These are phyloP conservation scores for Eurotiales sp. DNA, from an alignment of 2,329 filamentous ascomycete species.

Conservation along the genomic window DNA sequence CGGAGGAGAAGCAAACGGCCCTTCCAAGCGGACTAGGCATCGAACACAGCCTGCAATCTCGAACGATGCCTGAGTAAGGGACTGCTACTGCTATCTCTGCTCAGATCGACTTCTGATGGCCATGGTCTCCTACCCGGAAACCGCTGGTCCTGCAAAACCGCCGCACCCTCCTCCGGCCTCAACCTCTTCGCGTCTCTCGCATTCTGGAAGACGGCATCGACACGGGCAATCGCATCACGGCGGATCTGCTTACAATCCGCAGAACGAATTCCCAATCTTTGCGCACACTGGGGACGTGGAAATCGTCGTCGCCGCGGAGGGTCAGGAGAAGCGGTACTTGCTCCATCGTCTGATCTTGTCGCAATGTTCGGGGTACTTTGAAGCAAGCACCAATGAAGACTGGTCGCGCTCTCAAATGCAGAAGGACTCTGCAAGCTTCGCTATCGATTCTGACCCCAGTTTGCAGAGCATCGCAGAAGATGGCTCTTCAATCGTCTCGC, in stretches of 20 bases:
- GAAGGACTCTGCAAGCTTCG: conserved; percentile 22
- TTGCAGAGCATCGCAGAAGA: conserved; percentile 35
- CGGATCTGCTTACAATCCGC: conserved; percentile 63
- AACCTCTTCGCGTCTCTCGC: conserved; percentile 60
- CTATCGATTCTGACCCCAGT: conserved; percentile 47
- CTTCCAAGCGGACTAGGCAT: too few relatives aligned
- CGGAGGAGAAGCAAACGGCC: too few relatives aligned
- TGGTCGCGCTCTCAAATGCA: conserved; percentile 55
- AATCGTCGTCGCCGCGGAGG: conserved; percentile 67
- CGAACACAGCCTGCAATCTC: background rate
- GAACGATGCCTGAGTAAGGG: conserved; percentile 13
- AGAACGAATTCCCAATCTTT: conserved; percentile 92
- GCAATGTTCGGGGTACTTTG: conserved; percentile 91
- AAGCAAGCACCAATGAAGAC: conserved; percentile 70
- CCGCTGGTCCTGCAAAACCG: conserved; percentile 52
- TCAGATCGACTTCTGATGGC: conserved; percentile 13
- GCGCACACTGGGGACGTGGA: conserved; percentile 89
- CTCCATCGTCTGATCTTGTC: conserved; percentile 83
- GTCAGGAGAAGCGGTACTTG: conserved; percentile 77
- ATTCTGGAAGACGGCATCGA: conserved; percentile 62
- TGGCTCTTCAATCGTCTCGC: conserved; percentile 34
- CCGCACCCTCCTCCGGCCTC: conserved; percentile 61
- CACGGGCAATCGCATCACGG: conserved; percentile 80
- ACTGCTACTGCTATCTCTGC: conserved; percentile 11
- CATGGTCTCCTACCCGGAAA: conserved; percentile 44